Evolutionary conservation across 139 green algal species (phyloP).

Genomic region (Eudorina sp.): DNA sequence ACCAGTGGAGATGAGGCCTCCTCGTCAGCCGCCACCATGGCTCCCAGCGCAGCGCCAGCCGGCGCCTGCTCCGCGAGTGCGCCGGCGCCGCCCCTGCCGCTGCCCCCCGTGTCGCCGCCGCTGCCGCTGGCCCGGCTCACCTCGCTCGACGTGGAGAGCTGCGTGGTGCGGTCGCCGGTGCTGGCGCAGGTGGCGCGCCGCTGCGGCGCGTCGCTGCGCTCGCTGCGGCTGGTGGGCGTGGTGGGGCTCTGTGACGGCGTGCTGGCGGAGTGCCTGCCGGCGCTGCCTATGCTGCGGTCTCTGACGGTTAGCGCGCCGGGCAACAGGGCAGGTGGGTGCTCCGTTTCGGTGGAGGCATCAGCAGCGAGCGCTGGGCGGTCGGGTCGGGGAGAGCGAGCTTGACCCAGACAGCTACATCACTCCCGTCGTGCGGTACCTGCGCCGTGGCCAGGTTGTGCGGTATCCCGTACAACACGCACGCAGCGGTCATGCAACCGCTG

Average conservation of each 20-base stretch:
- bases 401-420: too few species aligned
- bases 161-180: constrained; percentile 12
- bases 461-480: too few species aligned
- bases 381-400: too few species aligned
- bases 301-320: constrained; percentile 2
- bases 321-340: constrained; percentile 38
- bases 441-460: too few species aligned
- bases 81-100: not conserved
- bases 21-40: too few species aligned
- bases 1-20: too few species aligned
- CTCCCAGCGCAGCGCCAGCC: too few species aligned
- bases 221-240: constrained; percentile 28
- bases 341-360: too few species aligned
- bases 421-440: too few species aligned
- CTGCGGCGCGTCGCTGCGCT: not conserved
- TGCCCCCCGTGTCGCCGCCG: not conserved
- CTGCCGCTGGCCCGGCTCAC: constrained; percentile 22
- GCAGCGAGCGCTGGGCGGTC: too few species aligned
- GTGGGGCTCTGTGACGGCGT: constrained; percentile 23
- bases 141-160: constrained; percentile 13
- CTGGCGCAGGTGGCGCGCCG: constrained; percentile 10
- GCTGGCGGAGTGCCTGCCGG: constrained; percentile 2
- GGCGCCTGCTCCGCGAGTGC: too few species aligned
- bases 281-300: not conserved
- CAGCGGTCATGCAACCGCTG: too few species aligned